Conservation (phyloP, 1,139 yeast genomes). For the Lodderomyces orthopsilosis region DNA sequence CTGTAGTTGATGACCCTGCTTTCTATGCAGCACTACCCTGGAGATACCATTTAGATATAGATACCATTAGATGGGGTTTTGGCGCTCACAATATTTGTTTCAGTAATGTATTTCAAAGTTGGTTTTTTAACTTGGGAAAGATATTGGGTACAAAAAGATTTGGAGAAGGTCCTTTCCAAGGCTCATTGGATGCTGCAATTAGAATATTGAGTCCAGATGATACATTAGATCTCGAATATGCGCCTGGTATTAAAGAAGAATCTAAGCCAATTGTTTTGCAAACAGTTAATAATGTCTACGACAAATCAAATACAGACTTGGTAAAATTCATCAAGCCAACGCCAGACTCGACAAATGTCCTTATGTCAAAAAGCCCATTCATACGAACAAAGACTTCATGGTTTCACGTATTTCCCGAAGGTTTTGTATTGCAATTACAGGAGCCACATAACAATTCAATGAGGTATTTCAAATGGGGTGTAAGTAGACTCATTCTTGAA, state of each 20-base stretch:
- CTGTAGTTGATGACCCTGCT: constrained; percentile 90
- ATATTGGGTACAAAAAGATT: constrained; percentile 81
- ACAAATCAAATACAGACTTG: constrained; percentile 15
- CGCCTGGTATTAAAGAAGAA: constrained; percentile 30
- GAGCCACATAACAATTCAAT: constrained; percentile 80
- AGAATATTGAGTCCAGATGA: constrained; percentile 79
- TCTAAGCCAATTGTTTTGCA: constrained; percentile 32
- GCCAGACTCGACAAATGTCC: constrained; percentile 28
- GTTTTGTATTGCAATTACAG: constrained; percentile 81
- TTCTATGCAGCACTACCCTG: constrained; percentile 85
- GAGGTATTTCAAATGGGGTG: constrained; percentile 97
- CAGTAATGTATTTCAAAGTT: constrained; percentile 47
- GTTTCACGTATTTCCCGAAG: constrained; percentile 96
- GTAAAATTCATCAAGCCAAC: constrained; percentile 28
- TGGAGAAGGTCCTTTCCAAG: constrained; percentile 93
- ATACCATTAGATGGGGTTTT: constrained; percentile 84
- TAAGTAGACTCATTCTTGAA: constrained; percentile 78
- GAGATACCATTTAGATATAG: constrained; percentile 60
- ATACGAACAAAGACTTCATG: constrained; percentile 68
- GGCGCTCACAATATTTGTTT: constrained; percentile 94
- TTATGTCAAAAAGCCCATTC: constrained; percentile 46
- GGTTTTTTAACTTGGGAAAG: constrained; percentile 85
- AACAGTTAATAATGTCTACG: constrained; percentile 24
- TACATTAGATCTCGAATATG: constrained; percentile 55
- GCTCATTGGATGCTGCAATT: constrained; percentile 86